Conservation (phyloP, 352 stramenopile species). For the Phytophthora litchii region DNA sequence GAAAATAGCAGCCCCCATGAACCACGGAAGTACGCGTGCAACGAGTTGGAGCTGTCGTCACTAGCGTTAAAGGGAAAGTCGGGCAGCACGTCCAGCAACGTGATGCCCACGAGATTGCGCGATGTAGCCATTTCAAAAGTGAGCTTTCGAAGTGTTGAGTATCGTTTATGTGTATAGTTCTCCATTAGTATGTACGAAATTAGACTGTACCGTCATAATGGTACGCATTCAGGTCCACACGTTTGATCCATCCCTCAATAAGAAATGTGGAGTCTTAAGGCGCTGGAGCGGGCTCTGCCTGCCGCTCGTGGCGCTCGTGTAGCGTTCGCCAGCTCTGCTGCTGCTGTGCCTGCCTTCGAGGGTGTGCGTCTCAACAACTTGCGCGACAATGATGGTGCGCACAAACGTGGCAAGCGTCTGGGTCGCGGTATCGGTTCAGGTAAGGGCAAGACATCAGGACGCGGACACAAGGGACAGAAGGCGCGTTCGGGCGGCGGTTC, state of each 20-base stretch:
- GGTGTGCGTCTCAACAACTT: constrained; percentile 87
- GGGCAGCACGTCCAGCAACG: constrained; percentile 61
- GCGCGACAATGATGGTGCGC: constrained; percentile 84
- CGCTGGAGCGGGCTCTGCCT: constrained; percentile 59
- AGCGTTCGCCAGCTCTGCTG: constrained; percentile 56
- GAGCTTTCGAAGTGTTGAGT: constrained; percentile 1
- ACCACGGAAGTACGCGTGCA: constrained; percentile 71
- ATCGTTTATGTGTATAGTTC: no score
- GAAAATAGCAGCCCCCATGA: constrained; percentile 81
- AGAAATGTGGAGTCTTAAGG: constrained; percentile 65
- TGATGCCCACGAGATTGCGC: constrained; percentile 54
- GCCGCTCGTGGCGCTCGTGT: constrained; percentile 22
- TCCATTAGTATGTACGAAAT: no score
- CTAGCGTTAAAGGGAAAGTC: constrained; percentile 66
- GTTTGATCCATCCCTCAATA: constrained; percentile 8
- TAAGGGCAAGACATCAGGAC: constrained; percentile 95
- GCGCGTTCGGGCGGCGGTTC: constrained; percentile 87
- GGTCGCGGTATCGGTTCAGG: constrained; percentile 93
- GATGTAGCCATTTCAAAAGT: background rate
- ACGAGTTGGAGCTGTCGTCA: constrained; percentile 49
- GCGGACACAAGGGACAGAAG: constrained; percentile 98
- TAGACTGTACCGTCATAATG: no score
- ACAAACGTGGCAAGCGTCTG: constrained; percentile 91
- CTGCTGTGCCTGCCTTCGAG: constrained; percentile 39
- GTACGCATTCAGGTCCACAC: no score